Base-by-base conservation (phyloP, 2,329 filamentous ascomycete genomes). In the Talaromyces sp. region DNA sequence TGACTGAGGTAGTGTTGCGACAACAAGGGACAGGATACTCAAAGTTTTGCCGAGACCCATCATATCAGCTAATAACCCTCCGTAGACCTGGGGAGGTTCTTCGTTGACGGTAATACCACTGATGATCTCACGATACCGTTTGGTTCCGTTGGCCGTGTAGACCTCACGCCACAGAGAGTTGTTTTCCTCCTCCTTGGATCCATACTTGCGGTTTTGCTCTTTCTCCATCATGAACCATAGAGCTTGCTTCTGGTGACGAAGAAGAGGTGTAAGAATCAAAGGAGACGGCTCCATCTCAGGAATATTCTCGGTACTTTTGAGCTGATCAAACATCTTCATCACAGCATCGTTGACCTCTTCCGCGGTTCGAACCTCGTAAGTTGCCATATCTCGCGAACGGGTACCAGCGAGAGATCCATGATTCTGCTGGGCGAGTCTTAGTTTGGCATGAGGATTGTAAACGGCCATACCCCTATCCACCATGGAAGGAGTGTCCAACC, bases 21-120 rank as follows among this genome's bases (percentile, higher is more conserved):
- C 83, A 13, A 97, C 80, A 16, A 98, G 82, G 0, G 93, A 90
- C 1, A 98, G 81, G 19, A 97, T 89, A 72, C 92, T 96, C 60
- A 99, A 76, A 0, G 91, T 93, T 77, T 94, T 95, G 9, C 91
- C 91, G n/a, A 94, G 81, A 31, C 91, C 91, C 91, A 95, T 95
- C 87, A 93, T 92, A 74, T 94, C 91, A 14, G 90, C 91, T 22
- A 94, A 79, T 41, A 94, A 88, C 3, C 91, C 91, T 33, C 91
- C 91, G 10, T 88, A 81, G 1, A 88, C 87, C 70, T 92, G 86
- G 1, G 85, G 82, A 0, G 91, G 91, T 62, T 85, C 83, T 52
- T 83, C 77, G 22, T 79, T 78, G 68, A 87, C 82, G 35, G 85
- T 83, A 52, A 89, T 84, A 1, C 90, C 90, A 11, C 92, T 97